Conservation (phyloP, 2,329 filamentous ascomycete genomes). For the Trichoderma koningiopsis region DNA sequence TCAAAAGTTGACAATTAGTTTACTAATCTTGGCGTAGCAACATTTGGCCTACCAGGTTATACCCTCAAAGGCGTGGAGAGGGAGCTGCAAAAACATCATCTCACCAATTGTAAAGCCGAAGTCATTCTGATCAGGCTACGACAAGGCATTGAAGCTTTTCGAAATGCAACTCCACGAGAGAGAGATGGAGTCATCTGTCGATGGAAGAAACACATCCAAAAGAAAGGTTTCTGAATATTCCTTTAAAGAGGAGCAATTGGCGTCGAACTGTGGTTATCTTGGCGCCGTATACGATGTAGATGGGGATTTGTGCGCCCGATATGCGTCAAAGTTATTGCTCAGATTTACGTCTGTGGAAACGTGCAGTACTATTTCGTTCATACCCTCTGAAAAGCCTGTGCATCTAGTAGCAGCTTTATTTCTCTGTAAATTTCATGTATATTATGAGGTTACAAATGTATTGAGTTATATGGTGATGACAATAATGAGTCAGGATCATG, state of each 20-base stretch:
- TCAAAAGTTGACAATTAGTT: background rate
- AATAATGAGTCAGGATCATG: background rate
- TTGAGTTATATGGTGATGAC: background rate
- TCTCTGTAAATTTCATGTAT: background rate
- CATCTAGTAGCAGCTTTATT: background rate
- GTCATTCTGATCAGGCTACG: conserved; percentile 38
- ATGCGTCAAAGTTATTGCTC: background rate
- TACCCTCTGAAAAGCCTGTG: background rate
- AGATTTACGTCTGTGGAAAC: background rate
- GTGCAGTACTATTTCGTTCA: background rate
- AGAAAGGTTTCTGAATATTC: background rate
- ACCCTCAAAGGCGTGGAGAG: conserved; percentile 57
- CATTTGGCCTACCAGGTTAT: conserved; percentile 53
- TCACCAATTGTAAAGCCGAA: conserved; percentile 39
- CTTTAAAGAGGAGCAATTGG: background rate
- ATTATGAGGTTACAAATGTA: background rate
- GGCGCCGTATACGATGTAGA: background rate
- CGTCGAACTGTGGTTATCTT: background rate
- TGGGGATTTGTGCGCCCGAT: background rate
- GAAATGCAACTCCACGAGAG: conserved; percentile 30
- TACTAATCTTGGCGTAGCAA: conserved; percentile 36
- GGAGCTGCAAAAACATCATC: conserved; percentile 43
- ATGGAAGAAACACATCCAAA: conserved; percentile 31
- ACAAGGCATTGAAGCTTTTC: conserved; percentile 37
- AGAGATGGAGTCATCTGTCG: conserved; percentile 32